Base-by-base conservation (phyloP, 495 filamentous ascomycete species). In the Lasiosphaeria miniovina region DNA sequence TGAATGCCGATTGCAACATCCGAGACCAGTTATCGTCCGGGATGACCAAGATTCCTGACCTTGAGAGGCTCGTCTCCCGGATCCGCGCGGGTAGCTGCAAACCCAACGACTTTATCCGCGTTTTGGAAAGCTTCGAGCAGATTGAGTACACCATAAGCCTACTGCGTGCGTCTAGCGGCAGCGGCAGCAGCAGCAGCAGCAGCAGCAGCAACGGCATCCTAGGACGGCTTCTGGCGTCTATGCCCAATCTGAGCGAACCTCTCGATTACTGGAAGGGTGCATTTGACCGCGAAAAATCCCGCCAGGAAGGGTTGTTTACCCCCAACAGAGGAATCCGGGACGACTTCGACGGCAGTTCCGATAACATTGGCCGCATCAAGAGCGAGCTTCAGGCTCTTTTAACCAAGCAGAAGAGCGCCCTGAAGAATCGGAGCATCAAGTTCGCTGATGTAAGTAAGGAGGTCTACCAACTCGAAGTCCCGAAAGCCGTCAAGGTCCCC, bases 51-150 rank as follows among this genome's bases (percentile, higher is more conserved):
- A 87, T 99, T 80, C 93, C 94, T 3, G 95, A 99, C 70, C 81
- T 99, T 17, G 95, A 99, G 72, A 83, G 95, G 15, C 78, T 98
- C 46, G 94, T 98, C 59, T 98, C 95, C 38, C 87, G 95, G 4
- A 88, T 99, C 24, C 95, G 98, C 67, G 95, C 95, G 6, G 90
- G 90, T 4, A 83, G 84, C 36, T 96, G 92, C 76, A 91, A 86
- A 67, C 84, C 92, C 0, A 86, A 91, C 46, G 94, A 98, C 71
- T 99, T 99, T 67, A 84, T 96, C 32, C 85, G 83, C 14, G 93
- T 98, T 6, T 78, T 99, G 0, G 93, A 99, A 68, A 95, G 95
- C 0, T 99, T 98, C 67, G 95, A 98, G 74, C 93, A 96, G 71
- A 96, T 98, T 15, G 91, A 96, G 49, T 90, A 93, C 68, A 94